Evolutionary conservation across 768 basidiomycete species (phyloP).

Genomic region (Chlorophyllum brunneum): DNA sequence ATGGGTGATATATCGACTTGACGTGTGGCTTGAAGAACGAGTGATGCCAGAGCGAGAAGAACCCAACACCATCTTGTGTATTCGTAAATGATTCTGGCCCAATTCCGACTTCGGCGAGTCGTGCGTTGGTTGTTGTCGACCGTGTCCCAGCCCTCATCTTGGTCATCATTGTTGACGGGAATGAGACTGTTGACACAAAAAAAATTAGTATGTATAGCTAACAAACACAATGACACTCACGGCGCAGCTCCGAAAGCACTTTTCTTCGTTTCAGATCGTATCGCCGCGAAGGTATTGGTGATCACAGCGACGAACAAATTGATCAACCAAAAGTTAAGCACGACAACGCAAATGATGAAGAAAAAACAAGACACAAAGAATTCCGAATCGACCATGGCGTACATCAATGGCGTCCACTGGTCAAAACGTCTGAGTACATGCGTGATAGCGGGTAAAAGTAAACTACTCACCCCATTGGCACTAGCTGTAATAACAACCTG

Average conservation of each 20-base stretch:
- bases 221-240: slow-evolving; percentile 34
- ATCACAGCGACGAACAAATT: slow-evolving; percentile 96
- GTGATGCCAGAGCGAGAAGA: slow-evolving; percentile 63
- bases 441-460: not conserved
- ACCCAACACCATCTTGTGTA: slow-evolving; percentile 74
- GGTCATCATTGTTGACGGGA: slow-evolving; percentile 42
- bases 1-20: slow-evolving; percentile 43
- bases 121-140: slow-evolving; percentile 42
- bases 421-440: not conserved
- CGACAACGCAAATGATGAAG: slow-evolving; percentile 78
- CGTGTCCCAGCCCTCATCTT: slow-evolving; percentile 67
- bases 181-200: slow-evolving; percentile 24
- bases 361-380: slow-evolving; percentile 85
- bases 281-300: slow-evolving; percentile 87
- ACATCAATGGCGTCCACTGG: slow-evolving; percentile 84
- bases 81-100: slow-evolving; percentile 50
- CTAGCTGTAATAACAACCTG: slow-evolving; percentile 86
- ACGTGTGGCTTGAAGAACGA: slow-evolving; percentile 69
- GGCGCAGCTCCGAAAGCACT: slow-evolving; percentile 88
- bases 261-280: slow-evolving; percentile 79
- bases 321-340: slow-evolving; percentile 93
- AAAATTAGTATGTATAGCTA: not conserved
- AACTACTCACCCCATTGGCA: slow-evolving; percentile 62
- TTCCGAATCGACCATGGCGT: slow-evolving; percentile 83
- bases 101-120: slow-evolving; percentile 33